Conservation (phyloP, 257 asterid species). For the Osmanthus fragrans region DNA sequence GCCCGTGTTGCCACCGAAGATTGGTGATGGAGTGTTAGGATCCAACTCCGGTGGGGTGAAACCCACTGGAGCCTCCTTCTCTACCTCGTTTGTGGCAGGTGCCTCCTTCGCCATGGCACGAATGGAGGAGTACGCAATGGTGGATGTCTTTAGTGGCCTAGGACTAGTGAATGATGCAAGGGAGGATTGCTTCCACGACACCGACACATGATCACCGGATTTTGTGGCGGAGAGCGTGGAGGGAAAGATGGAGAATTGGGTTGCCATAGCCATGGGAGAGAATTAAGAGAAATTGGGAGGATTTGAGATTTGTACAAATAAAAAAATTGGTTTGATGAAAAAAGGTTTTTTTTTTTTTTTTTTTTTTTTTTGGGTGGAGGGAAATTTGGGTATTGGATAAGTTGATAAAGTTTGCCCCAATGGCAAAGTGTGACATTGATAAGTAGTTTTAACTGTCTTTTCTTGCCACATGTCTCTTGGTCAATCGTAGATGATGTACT, state of each 20-base stretch:
- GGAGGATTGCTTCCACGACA: conserved; percentile 67
- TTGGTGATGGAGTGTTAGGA: conserved; percentile 94
- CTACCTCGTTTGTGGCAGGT: conserved; percentile 24
- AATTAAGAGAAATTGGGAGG: background rate
- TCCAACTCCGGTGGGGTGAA: conserved; percentile 51
- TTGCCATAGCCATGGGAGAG: conserved; percentile 67
- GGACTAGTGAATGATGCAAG: conserved; percentile 41
- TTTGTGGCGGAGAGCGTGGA: conserved; percentile 49
- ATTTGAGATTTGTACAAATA: background rate
- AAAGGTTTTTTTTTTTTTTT: too few relatives aligned
- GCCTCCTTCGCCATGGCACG: conserved; percentile 71
- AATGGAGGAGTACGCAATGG: conserved; percentile 39
- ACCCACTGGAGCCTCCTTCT: conserved; percentile 53
- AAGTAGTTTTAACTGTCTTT: conserved; percentile 7
- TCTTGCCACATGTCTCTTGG: conserved; percentile 17
- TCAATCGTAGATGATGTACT: background rate
- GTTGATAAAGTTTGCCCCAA: conserved; percentile 40
- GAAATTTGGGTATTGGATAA: conserved; percentile 40
- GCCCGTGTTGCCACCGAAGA: conserved; percentile 94
- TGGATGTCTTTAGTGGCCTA: conserved; percentile 38
- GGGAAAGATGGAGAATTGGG: conserved; percentile 85
- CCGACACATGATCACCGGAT: conserved; percentile 37
- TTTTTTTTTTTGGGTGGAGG: too few relatives aligned
- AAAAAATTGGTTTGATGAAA: conserved; percentile 16
- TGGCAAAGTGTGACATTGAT: conserved; percentile 32